Conservation (phyloP, 345 rosid species). For the Populus ilicifolia region DNA sequence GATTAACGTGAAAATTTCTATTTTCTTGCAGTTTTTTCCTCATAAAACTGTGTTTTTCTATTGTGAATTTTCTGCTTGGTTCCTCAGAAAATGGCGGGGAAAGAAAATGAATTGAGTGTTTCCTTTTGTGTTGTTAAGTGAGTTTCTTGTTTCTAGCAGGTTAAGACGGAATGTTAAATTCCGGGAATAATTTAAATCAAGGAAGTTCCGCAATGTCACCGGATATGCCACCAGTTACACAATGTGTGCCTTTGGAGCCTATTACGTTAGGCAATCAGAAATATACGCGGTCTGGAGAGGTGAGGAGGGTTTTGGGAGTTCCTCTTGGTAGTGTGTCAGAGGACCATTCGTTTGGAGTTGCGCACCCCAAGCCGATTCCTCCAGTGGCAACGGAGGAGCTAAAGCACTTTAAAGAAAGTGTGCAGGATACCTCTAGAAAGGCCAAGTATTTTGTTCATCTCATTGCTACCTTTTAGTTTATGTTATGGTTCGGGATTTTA, state of each 20-base stretch:
- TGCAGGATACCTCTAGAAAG: slow-evolving; percentile 64
- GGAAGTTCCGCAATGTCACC: slow-evolving; percentile 45
- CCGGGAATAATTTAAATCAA: slow-evolving; percentile 52
- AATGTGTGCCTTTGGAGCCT: slow-evolving; percentile 69
- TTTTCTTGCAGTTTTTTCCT: not conserved
- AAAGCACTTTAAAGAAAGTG: slow-evolving; percentile 80
- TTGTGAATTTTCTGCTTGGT: not conserved
- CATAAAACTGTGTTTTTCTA: not conserved
- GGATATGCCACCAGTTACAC: slow-evolving; percentile 60
- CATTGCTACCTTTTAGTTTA: not conserved
- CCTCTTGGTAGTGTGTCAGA: slow-evolving; percentile 57
- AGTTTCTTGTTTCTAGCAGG: slow-evolving; percentile 8
- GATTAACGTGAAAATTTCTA: not conserved
- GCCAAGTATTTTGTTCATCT: slow-evolving; percentile 56
- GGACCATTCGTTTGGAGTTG: slow-evolving; percentile 60
- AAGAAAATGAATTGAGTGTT: not conserved
- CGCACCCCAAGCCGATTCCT: slow-evolving; percentile 53
- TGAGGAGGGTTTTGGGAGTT: slow-evolving; percentile 66
- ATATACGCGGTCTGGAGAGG: slow-evolving; percentile 68
- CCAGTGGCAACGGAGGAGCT: slow-evolving; percentile 77
- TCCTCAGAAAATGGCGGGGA: not conserved
- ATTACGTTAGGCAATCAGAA: slow-evolving; percentile 65
- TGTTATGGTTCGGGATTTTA: not conserved
- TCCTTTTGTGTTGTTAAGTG: not conserved
- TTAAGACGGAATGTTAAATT: slow-evolving; percentile 46